Evolutionary conservation across 192 early-diverging fungal species (phyloP).

Genomic region (Chytriomyces hyalinus): DNA sequence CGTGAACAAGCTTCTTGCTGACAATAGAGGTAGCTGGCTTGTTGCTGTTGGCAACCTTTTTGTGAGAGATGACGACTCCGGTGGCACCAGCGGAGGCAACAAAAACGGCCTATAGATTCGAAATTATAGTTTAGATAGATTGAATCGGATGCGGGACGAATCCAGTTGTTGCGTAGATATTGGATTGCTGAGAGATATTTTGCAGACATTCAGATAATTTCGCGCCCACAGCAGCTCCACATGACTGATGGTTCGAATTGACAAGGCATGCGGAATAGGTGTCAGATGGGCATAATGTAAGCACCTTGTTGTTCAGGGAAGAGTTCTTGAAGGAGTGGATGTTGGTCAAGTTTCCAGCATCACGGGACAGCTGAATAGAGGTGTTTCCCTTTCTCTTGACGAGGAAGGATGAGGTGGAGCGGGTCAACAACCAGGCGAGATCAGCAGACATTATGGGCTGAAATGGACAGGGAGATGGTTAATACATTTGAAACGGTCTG

Average conservation of each 20-base stretch:
- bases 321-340: conserved; percentile 82
- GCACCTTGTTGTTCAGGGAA: conserved; percentile 77
- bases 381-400: conserved; percentile 74
- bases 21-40: conserved; percentile 59
- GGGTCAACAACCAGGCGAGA: conserved; percentile 64
- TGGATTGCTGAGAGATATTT: not conserved
- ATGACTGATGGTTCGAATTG: not conserved
- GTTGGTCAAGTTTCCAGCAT: conserved; percentile 80
- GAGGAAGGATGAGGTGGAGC: conserved; percentile 81
- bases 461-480: too few species aligned
- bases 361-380: conserved; percentile 64
- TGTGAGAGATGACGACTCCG: conserved; percentile 69
- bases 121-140: not conserved
- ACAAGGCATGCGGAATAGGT: not conserved
- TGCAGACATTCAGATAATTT: not conserved
- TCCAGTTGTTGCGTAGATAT: not conserved
- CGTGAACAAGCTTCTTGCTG: conserved; percentile 56
- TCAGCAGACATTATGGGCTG: conserved; percentile 41
- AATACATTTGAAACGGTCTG: too few species aligned
- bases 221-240: not conserved
- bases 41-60: conserved; percentile 57
- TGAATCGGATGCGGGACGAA: not conserved
- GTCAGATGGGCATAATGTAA: conserved; percentile 42
- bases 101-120: conserved; percentile 59
- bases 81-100: conserved; percentile 59